Conservation (phyloP, 148 eudicot genomes). For the Euryodendron excelsum region DNA sequence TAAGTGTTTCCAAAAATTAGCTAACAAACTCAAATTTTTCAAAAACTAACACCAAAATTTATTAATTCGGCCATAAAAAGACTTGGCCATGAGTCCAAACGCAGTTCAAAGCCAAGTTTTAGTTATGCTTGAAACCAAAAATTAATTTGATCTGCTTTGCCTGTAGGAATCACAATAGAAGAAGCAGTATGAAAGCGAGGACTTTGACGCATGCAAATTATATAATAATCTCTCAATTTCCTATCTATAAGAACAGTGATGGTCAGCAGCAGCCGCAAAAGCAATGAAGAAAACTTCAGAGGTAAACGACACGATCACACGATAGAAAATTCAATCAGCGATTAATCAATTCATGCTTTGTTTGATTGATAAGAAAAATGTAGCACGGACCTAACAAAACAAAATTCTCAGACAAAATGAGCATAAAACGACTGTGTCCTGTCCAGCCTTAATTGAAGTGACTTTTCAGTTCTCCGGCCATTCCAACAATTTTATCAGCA, state of each 20-base stretch:
- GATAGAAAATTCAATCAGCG: neutral
- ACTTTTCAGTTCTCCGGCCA: neutral
- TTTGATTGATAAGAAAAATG: neutral
- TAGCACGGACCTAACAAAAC: neutral
- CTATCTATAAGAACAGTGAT: neutral
- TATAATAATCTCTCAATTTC: neutral
- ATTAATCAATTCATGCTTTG: neutral
- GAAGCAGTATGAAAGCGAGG: neutral
- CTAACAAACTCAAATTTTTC: neutral
- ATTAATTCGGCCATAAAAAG: neutral
- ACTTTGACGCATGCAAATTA: neutral
- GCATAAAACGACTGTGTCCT: neutral
- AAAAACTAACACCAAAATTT: neutral
- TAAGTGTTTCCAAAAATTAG: neutral
- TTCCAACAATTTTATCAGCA: neutral
- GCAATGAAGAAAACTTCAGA: neutral
- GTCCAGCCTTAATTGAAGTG: neutral
- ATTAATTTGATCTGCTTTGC: neutral
- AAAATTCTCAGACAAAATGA: slow-evolving; percentile 6
- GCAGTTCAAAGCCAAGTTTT: neutral
- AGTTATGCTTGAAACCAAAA: neutral
- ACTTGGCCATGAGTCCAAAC: neutral
- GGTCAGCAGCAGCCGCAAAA: neutral
- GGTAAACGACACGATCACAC: neutral
- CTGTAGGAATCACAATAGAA: neutral